Base-by-base conservation (phyloP, 2,329 filamentous ascomycete species). In the Colletotrichum siamense region DNA sequence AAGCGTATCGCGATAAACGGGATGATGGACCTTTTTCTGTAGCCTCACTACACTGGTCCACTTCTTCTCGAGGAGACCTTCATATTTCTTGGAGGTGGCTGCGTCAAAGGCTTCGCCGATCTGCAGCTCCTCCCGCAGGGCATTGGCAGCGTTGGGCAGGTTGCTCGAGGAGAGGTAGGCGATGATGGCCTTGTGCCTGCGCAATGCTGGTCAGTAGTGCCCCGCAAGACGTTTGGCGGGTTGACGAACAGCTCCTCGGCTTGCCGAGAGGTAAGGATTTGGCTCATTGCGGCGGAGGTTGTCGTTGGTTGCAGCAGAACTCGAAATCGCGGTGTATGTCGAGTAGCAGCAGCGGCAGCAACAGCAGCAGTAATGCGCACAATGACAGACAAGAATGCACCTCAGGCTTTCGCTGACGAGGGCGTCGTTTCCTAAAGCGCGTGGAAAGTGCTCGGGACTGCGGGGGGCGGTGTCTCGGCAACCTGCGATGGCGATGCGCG, bases 21-120 rank as follows among this genome's bases (percentile, higher is more conserved):
- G 57, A 36, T 61, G 70, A 78, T 85, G 67, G 86, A 94, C 95
- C 94, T 98, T 99, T 86, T 98, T 98, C 87, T 99, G 96, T 84
- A 99, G 86, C 77, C 96, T 91, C 81, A 98, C 96, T 32, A 99
- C 94, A 81, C 95, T 97, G 24, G 96, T 99, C 96, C 96, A 99
- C 89, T 99, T 99, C 91, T 98, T 98, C 89, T 99, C 96, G 79
- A 99, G 87, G 32, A 99, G 86, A 3, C 95, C 95, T 86, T 98
- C 96, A 87, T 98, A 99, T 87, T 98, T 98, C 88, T 98, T 98
- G 69, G 94, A 91, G 24, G 95, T 98, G 22, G 91, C 91, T 77
- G 94, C 89, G 83, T 98, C 95, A 81, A 98, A 96, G 64, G 87
- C 86, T 71, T 91, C 86, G 68, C 92, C 91, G 6, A 98, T 90